Base-by-base conservation (phyloP, 306 rosid species). In the Lathyrus oleraceus region DNA sequence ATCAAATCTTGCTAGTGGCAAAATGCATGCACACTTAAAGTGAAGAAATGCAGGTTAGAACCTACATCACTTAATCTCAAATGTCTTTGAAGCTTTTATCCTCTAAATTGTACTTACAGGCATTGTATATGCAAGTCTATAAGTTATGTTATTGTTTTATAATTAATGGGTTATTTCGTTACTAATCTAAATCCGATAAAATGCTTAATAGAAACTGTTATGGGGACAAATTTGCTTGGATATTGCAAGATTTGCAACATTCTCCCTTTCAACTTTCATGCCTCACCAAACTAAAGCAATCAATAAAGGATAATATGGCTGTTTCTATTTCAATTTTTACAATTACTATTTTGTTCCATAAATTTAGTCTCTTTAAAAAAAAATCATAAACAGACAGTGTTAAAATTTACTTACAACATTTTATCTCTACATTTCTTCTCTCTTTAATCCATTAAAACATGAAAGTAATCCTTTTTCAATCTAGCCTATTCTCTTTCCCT, bases 331-430 rank as follows among this genome's bases (percentile, higher is more conserved):
- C 28, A 40, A 40, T 2, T 40, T 11, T 40, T 9, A 6, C 28
- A 49, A 0, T 49, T 49, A 48, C n/a, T 39, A 25, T 27, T 21
- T 65, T 56, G 67, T 40, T 28, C 40, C 60, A 43, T 42, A 28
- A 69, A 39, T 36, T 10, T 25, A 72, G 39, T 35, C 21, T 53
- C 30, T 21, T 20, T 1, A 7, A 47, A 47, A 72, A 47, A 4
- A 10, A 3, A 21, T 20, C 17, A 57, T 54, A 13, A 48, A 32
- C 8, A 43, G 28, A 17, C 6, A 38, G 43, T 48, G n/a, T 49
- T 61, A 68, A 76, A 60, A 39, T 21, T 19, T 25, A 49, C 43
- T 44, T 70, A 14, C 72, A 64, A 71, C 9, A 23, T 47, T 62
- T 35, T 71, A 27, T 8, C 49, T 58, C 42, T 32, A 39, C 56